Percentiles rank a stretch among this genome's conserved stretches.
phyloP scores from a whole-genome alignment of 225 moss, liverwort and hornwort species.

The Marchantia polymorpha region DNA sequence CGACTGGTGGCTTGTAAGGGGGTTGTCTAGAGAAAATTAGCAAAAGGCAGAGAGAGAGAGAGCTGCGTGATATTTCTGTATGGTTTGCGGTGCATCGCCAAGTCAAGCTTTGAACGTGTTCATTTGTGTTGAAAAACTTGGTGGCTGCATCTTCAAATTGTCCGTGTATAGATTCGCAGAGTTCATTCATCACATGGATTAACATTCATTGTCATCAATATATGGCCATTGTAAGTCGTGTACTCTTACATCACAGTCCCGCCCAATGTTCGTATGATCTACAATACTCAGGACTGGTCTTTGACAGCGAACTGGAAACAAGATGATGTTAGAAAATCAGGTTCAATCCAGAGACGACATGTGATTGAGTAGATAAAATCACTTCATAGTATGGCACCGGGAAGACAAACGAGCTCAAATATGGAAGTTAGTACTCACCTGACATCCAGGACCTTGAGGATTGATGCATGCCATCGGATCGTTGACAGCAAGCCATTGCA shows the following conservation, averaged over 20 bases:
- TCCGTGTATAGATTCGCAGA: conserved; percentile 19
- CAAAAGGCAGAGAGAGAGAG: not conserved
- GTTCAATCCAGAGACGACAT: too few species aligned
- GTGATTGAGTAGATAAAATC: too few species aligned
- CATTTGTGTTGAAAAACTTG: conserved; percentile 33
- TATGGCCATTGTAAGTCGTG: too few species aligned
- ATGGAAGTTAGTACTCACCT: not conserved
- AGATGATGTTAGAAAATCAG: too few species aligned
- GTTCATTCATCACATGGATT: not conserved
- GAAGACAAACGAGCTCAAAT: not conserved
- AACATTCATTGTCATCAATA: not conserved
- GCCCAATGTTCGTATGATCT: too few species aligned
- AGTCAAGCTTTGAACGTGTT: conserved; percentile 43
- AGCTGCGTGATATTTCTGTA: not conserved
- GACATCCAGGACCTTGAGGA: conserved; percentile 30
- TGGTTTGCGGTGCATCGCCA: not conserved
- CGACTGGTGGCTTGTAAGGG: not conserved
- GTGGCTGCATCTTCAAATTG: conserved; percentile 35
- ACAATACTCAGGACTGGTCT: too few species aligned
- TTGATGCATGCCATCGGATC: conserved; percentile 41
- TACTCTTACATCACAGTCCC: too few species aligned
- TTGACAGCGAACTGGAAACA: too few species aligned
- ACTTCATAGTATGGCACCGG: not conserved
- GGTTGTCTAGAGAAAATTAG: not conserved
- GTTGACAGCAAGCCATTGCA: conserved; percentile 32